phyloP scores from a whole-genome alignment of 805 yeast species.

The Cyberlindnera samutprakarnensis region DNA sequence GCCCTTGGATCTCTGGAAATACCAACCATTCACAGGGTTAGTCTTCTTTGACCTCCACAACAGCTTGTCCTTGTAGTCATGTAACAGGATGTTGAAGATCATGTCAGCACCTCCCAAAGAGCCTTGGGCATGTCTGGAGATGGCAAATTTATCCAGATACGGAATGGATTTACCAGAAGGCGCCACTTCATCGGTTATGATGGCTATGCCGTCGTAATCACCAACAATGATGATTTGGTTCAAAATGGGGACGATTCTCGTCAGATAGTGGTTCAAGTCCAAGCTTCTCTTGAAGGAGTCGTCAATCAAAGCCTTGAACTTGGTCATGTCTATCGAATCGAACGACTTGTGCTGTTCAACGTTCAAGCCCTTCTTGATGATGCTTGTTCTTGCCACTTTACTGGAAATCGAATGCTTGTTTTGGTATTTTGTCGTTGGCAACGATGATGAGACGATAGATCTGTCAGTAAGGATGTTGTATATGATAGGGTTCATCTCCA shows the following conservation, averaged over 20 bases:
- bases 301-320: constrained; percentile 57
- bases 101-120: constrained; percentile 91
- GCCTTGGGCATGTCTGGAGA: constrained; percentile 76
- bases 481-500: constrained; percentile 68
- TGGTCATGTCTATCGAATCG: constrained; percentile 36
- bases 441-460: constrained; percentile 82
- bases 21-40: constrained; percentile 97
- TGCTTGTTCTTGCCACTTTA: constrained; percentile 48
- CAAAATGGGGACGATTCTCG: constrained; percentile 54
- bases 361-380: constrained; percentile 61
- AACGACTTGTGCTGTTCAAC: constrained; percentile 11
- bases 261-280: constrained; percentile 58
- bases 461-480: constrained; percentile 89
- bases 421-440: constrained; percentile 52
- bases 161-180: constrained; percentile 37
- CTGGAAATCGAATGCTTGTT: constrained; percentile 12
- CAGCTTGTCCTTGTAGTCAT: constrained; percentile 59
- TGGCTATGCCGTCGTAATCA: constrained; percentile 93
- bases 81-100: constrained; percentile 71
- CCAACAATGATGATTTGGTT: constrained; percentile 84
- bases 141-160: constrained; percentile 92
- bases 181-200: constrained; percentile 70
- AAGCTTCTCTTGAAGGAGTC: constrained; percentile 70
- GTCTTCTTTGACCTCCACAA: constrained; percentile 79
- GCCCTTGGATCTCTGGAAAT: constrained; percentile 84